Percentiles rank a stretch among this genome's conserved stretches.
Conservation (phyloP, 2,329 filamentous ascomycete species). For the Alternaria arborescens region DNA sequence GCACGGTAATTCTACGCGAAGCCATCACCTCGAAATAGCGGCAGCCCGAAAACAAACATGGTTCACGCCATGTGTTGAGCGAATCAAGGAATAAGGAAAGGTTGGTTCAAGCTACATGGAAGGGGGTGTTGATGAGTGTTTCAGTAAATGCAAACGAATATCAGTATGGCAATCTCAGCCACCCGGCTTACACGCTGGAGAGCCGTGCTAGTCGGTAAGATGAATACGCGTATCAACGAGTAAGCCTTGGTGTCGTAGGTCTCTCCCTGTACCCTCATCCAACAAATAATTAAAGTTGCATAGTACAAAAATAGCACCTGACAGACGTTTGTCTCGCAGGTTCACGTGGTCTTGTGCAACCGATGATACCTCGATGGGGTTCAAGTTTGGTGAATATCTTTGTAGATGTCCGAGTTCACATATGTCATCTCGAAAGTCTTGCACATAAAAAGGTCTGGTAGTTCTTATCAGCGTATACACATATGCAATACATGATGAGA, state of each 20-base stretch:
- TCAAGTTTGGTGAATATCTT: neutral
- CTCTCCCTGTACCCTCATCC: neutral
- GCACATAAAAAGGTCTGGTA: neutral
- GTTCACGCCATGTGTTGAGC: neutral
- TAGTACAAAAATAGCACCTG: neutral
- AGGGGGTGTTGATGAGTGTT: neutral
- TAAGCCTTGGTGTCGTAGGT: neutral
- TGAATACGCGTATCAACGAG: neutral
- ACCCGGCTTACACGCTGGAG: neutral
- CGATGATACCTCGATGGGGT: neutral
- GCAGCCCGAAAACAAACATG: neutral
- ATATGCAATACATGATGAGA: neutral
- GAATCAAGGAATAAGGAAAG: neutral
- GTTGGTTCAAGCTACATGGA: neutral
- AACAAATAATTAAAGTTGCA: neutral
- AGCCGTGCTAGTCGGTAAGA: neutral
- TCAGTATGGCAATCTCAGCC: neutral
- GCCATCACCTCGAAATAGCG: neutral
- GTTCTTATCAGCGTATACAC: neutral
- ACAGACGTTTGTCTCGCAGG: neutral
- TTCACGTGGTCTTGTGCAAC: neutral
- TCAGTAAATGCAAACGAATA: neutral
- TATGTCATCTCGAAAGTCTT: neutral
- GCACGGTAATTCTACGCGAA: neutral
- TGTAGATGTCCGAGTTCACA: neutral